Base-by-base conservation (phyloP, 176 grass and related monocot genomes). In the Cenchrus americanus region DNA sequence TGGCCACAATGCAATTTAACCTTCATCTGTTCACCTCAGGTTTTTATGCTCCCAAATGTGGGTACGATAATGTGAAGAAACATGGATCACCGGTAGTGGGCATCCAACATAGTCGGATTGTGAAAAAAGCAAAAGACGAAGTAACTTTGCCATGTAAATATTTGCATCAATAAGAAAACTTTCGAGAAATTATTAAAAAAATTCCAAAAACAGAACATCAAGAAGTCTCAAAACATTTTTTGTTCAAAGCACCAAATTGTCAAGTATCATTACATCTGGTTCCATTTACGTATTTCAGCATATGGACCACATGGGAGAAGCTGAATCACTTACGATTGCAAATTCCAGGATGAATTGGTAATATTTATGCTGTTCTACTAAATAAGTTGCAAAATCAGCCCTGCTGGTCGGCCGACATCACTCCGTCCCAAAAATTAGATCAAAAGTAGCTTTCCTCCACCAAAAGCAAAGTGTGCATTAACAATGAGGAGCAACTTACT, bases 401-500 rank as follows among this genome's bases (percentile, higher is more conserved):
- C 47, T 41, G 27, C 77, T n/a, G 13, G 27, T 41, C 10, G 17
- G 60, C 27, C 48, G 4, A 17, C 23, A 76, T 75, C 59, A 58
- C 75, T 77, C 44, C 71, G 72, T 52, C 58, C 50, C 85, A 34
- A 84, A 15, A 84, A 78, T 75, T 80, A 81, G 87, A 23, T 88
- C 59, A 87, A 50, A 80, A 57, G 82, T 75, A 55, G 77, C 78
- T 95, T 92, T 92, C 70, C 37, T 84, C 41, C 51, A 43, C 60
- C 50, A 61, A 84, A 84, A 58, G 26, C 50, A 84, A 88, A 59
- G 48, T 40, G 37, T 21, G 81, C 60, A 50, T 23, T 61, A 75
- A 80, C 68, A 80, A 75, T 67, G 60, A 75, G 76, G 37, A 73
- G 46, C 44, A 65, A 40, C 80, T 73, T 58, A 48, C 73, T 71